phyloP scores from a whole-genome alignment of 2,329 filamentous ascomycete genomes.

The Penicillium sp. region DNA sequence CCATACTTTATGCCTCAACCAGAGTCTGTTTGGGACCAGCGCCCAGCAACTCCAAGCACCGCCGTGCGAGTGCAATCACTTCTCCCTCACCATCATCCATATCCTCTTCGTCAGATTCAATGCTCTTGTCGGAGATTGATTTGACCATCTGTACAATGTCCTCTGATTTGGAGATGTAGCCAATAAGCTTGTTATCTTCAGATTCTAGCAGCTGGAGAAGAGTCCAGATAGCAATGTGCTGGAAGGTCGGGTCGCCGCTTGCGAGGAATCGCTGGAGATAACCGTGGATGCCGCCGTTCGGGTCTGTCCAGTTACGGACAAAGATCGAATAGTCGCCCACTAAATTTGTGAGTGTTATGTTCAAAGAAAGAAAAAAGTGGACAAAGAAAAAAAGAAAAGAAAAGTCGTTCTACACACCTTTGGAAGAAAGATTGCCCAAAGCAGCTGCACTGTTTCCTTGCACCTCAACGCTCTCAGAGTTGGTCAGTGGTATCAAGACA shows the following conservation, averaged over 20 bases:
- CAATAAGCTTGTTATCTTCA: slow-evolving; percentile 85
- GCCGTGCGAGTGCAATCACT: slow-evolving; percentile 84
- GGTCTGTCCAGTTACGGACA: slow-evolving; percentile 88
- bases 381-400: background rate
- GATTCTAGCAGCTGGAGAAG: slow-evolving; percentile 93
- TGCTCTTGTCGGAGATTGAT: slow-evolving; percentile 82
- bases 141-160: slow-evolving; percentile 92
- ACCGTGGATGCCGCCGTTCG: slow-evolving; percentile 90
- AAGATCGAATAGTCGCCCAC: slow-evolving; percentile 97
- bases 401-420: slow-evolving; percentile 61
- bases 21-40: slow-evolving; percentile 74
- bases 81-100: slow-evolving; percentile 91
- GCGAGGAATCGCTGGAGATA: slow-evolving; percentile 91
- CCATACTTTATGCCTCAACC: slow-evolving; percentile 67
- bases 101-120: slow-evolving; percentile 83
- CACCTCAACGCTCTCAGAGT: slow-evolving; percentile 94
- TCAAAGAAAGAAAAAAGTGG: background rate
- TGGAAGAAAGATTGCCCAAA: slow-evolving; percentile 91
- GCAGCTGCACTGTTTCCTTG: slow-evolving; percentile 98
- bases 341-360: slow-evolving; percentile 43
- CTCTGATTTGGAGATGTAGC: slow-evolving; percentile 82
- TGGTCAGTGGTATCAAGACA: slow-evolving; percentile 90
- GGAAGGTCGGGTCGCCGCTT: slow-evolving; percentile 94
- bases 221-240: slow-evolving; percentile 99
- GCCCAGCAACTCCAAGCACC: slow-evolving; percentile 83